Evolutionary conservation across 257 asterid genomes (phyloP), one percentile per base, ranked within the genome.

Genomic region (Osmanthus fragrans): DNA sequence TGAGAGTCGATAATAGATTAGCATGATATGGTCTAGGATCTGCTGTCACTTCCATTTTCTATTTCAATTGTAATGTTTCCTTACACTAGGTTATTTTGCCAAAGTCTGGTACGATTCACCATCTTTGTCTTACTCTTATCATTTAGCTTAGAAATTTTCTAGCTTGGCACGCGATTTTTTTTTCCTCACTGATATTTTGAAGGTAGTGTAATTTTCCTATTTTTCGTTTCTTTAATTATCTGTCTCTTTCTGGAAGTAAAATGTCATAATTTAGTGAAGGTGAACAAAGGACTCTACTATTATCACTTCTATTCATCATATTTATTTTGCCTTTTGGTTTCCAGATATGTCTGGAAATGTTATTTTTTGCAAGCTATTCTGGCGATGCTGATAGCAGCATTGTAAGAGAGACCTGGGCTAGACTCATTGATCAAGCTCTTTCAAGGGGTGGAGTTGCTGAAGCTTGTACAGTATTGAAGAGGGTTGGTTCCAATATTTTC

Each of bases 381-480:
- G 95, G 96, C 81, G 99, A 96, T 80, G 90, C 97, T 77, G 97
- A 93, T 83, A 93, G 94, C 87, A 89, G 97, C 89, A 89, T 96
- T 68, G 88, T 90, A 67, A 86, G 95, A 82, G 99, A 96, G 87
- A 92, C 91, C 45, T 96, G 99, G 97, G 97, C 96, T 80, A 87
- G 98, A 78, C 95, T 96, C 84, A 85, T 93, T 27, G 94, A 92
- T 89, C 98, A 96, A 88, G 93, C 99, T 82, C 91, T 93, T 77
- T 85, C 89, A 75, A 88, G 88, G 71, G 98, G 97, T 77, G 99
- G 99, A 77, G 89, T 96, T 82, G 96, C 93, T 42, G 99, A 96
- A 88, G 99, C 97, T 73, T 96, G 97, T 87, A 85, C 90, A 18
- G 95, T 90, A 63, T 84, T 96, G 77, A 89, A 87, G 89, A 96